Percentiles rank a stretch among this genome's conserved stretches.
phyloP scores from a whole-genome alignment of 106 monocot species.

The Allium cepa region DNA sequence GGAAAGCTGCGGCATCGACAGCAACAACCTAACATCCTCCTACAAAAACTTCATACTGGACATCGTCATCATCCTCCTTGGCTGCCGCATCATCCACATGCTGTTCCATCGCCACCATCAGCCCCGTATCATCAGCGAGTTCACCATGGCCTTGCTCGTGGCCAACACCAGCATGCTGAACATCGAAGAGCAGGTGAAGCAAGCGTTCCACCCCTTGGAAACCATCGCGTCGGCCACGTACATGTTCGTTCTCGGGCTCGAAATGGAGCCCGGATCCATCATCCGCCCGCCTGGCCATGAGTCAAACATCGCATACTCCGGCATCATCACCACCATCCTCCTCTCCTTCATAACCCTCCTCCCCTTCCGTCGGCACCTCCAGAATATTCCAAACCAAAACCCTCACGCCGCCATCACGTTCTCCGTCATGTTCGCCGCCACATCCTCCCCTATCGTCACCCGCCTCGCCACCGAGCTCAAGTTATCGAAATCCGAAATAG shows the following conservation, averaged over 20 bases:
- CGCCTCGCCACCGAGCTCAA: conserved; percentile 69
- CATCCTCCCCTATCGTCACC: conserved; percentile 63
- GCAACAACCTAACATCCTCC: no score
- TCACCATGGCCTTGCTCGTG: not conserved
- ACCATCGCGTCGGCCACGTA: conserved; percentile 9
- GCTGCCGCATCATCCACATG: no score
- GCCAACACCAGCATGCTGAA: not conserved
- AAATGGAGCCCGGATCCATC: conserved; percentile 48
- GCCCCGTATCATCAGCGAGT: no score
- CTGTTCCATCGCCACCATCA: not conserved
- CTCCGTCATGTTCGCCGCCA: conserved; percentile 29
- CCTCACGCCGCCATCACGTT: conserved; percentile 12
- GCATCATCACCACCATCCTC: conserved; percentile 24
- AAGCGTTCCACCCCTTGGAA: not conserved
- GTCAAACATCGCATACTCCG: conserved; percentile 27
- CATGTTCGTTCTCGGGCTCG: conserved; percentile 60
- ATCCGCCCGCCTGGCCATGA: conserved; percentile 17
- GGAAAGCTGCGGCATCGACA: no score
- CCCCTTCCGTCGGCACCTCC: no score
- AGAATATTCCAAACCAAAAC: not conserved
- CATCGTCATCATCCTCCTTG: no score
- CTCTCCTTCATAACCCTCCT: no score
- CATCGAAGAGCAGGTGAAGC: not conserved
- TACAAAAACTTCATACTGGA: no score
- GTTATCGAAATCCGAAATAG: conserved; percentile 53